Evolutionary conservation across 306 rosid species (phyloP).

Genomic region (Astragalus glycyphyllos): DNA sequence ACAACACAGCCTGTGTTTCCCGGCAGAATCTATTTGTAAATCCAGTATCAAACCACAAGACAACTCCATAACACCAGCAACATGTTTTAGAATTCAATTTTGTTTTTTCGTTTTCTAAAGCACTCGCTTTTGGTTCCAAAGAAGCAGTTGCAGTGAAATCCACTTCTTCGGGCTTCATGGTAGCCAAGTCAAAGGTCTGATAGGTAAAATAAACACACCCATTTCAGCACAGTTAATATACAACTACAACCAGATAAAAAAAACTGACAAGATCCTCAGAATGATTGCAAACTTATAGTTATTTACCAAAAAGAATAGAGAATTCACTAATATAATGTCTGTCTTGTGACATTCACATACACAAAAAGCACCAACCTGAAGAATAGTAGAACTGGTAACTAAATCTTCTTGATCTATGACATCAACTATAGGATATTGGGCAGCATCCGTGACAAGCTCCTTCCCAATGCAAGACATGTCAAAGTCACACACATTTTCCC

Average conservation of each 20-base stretch:
- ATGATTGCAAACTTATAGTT: constrained; percentile 13
- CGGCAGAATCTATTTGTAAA: constrained; percentile 87
- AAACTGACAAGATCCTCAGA: constrained; percentile 22
- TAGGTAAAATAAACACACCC: constrained; percentile 1
- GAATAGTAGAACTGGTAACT: constrained; percentile 72
- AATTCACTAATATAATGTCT: neutral
- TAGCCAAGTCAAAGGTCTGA: constrained; percentile 86
- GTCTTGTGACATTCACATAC: neutral
- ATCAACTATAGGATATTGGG: constrained; percentile 84
- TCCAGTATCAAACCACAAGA: constrained; percentile 94
- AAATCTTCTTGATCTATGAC: constrained; percentile 66
- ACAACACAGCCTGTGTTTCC: constrained; percentile 69
- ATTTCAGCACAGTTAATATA: constrained; percentile 21
- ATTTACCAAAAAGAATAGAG: constrained; percentile 12
- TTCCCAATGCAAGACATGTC: constrained; percentile 75
- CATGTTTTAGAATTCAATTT: constrained; percentile 51
- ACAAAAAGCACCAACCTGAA: constrained; percentile 67
- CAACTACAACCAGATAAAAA: constrained; percentile 10
- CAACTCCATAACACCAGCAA: constrained; percentile 73
- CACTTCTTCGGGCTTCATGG: constrained; percentile 77
- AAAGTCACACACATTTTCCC: constrained; percentile 85
- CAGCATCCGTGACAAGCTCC: constrained; percentile 78
- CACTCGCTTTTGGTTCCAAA: constrained; percentile 60
- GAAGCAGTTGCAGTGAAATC: constrained; percentile 82
- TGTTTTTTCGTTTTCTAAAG: constrained; percentile 27